Evolutionary conservation across 2,329 filamentous ascomycete species (phyloP), one percentile per base, ranked within the genome.

Genomic region (Hypoxylon sp.): DNA sequence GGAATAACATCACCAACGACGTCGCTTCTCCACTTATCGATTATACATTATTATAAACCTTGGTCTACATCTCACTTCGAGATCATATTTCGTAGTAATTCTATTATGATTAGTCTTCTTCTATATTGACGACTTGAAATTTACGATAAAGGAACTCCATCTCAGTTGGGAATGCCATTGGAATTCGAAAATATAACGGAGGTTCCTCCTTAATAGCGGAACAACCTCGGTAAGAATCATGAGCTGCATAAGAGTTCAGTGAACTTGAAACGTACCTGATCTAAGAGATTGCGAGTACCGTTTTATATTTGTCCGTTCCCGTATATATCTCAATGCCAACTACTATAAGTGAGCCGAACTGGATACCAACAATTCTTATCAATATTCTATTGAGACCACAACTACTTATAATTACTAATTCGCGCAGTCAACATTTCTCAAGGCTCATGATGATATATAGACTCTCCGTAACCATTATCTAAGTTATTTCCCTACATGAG

Each of bases 11-110:
- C 64, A 60, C 28, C 52, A 41, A 55, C 63, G 60, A 69, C 60
- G 62, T 69, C 67, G 67, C 49, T 65, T 63, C 67, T 52, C 67
- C 67, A 69, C 67, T 23, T 30, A 9, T 52, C 38, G n/a, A 38
- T 55, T 61, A 30, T 51, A 61, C 38, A 28, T 53, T 61, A 55
- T 36, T 36, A 66, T 30, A 7, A 30, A 30, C 52, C 51, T 50
- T 45, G n/a, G 30, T 38, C 36, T 60, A 51, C 51, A 56, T 60
- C 19, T 56, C 14, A 11, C 14, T 60, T 57, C 46, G 51, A 34
- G 17, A 21, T 60, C 41, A n/a, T 43, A 9, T 17, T 28, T 59
- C 9, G 34, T 63, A 50, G 25, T 60, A 46, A 45, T 45, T 28
- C 13, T 11, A 32, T 6, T 50, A 9, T 38, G n/a, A 46, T 17